Percentiles rank a stretch among this genome's conserved stretches.
Evolutionary conservation across 805 yeast species (phyloP).

Genomic region (Ogataea trehalophila): DNA sequence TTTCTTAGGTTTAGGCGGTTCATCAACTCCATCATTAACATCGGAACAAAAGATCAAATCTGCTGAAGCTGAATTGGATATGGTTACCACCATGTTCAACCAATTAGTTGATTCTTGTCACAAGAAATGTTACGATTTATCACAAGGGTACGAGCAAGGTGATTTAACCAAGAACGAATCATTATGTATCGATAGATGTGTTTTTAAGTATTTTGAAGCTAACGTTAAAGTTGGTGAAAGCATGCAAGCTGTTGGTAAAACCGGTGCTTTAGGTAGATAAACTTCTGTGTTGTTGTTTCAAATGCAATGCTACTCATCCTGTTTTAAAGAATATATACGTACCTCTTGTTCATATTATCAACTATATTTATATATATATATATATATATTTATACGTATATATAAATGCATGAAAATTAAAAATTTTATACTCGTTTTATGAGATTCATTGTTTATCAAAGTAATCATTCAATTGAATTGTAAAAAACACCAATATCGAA

Average conservation of each 20-base stretch:
- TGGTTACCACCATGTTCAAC: conserved; percentile 98
- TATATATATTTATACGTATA: no score
- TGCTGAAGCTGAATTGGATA: conserved; percentile 95
- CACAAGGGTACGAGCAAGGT: conserved; percentile 61
- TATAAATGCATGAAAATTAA: no score
- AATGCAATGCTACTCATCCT: no score
- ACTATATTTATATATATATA: no score
- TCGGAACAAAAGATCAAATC: conserved; percentile 77
- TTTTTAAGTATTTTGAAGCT: conserved; percentile 88
- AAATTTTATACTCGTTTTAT: no score
- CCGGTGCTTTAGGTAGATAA: conserved; percentile 26
- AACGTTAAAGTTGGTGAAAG: conserved; percentile 90
- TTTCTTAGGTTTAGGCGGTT: conserved; percentile 71
- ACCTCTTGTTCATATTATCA: no score
- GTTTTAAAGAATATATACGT: no score
- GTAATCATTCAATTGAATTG: no score
- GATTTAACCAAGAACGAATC: conserved; percentile 77
- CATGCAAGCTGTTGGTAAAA: conserved; percentile 35
- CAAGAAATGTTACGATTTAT: conserved; percentile 62
- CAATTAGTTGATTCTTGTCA: conserved; percentile 83
- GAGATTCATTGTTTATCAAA: no score
- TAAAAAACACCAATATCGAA: neutral
- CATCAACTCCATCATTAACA: conserved; percentile 59
- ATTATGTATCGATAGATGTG: conserved; percentile 92
- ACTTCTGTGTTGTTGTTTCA: no score